Conservation (phyloP, 257 asterid genomes). For the Rauvolfia tetraphylla region DNA sequence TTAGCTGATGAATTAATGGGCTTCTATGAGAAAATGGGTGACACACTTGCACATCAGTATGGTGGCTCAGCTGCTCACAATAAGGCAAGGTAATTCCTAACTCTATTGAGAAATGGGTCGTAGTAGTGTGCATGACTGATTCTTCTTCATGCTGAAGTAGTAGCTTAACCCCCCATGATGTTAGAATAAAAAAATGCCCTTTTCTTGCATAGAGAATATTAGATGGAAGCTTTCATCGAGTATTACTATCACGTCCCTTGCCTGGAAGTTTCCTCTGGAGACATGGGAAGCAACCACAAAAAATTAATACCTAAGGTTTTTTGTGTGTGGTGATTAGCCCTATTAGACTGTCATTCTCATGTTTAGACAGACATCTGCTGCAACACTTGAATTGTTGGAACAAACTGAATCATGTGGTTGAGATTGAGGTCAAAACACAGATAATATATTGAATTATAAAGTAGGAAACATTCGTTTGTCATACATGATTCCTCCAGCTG, state of each 20-base stretch:
- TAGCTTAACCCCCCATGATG: not conserved
- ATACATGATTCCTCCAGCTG: not conserved
- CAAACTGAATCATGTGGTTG: not conserved
- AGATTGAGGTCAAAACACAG: not conserved
- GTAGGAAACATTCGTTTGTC: not conserved
- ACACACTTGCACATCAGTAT: conserved; percentile 96
- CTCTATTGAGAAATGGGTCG: not conserved
- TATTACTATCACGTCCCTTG: not conserved
- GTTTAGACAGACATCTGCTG: not conserved
- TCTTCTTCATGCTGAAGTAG: not conserved
- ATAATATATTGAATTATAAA: not conserved
- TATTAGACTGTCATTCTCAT: not conserved
- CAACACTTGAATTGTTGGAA: not conserved
- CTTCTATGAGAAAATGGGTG: conserved; percentile 96
- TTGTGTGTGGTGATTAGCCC: not conserved
- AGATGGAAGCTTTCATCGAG: not conserved
- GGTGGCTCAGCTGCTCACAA: conserved; percentile 99
- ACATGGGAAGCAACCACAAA: not conserved
- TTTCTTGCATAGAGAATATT: not conserved
- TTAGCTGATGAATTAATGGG: conserved; percentile 91
- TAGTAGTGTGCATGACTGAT: not conserved
- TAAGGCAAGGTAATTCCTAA: conserved; percentile 51
- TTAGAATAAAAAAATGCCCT: not conserved
- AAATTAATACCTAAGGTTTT: not conserved
- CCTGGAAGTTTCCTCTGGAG: not conserved